Conservation (phyloP, 108 stramenopile genomes). For the Nannochloropsis oceanica region DNA sequence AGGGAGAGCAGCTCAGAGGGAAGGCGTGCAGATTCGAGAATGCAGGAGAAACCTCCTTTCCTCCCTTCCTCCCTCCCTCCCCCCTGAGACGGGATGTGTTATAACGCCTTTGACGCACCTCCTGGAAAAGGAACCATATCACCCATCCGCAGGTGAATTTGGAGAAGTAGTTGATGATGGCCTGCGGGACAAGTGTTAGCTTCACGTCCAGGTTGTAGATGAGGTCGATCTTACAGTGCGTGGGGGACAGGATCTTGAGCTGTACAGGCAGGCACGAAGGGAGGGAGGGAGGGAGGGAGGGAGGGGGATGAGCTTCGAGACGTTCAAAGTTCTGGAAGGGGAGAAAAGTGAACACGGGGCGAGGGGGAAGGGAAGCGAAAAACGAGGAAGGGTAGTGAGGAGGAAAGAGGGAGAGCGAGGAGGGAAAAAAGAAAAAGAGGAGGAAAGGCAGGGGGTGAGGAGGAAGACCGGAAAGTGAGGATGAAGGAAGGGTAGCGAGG, state of each 20-base stretch:
- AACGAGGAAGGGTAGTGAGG: no score
- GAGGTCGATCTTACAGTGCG: neutral
- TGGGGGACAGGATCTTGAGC: neutral
- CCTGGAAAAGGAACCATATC: neutral
- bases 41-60: neutral
- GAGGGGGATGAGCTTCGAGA: no score
- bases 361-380: no score
- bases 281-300: no score
- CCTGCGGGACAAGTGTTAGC: neutral
- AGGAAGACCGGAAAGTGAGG: no score
- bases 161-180: neutral
- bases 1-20: neutral
- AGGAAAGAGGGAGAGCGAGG: no score
- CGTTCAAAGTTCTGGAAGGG: no score
- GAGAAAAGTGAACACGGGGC: no score
- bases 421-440: no score
- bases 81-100: no score
- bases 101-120: neutral
- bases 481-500: no score
- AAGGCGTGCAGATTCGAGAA: neutral
- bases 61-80: neutral
- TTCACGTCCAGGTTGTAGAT: neutral
- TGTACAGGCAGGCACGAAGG: neutral
- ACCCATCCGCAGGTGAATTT: neutral
- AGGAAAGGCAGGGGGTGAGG: no score